phyloP scores from a whole-genome alignment of 345 rosid species.

The Pugionium cornutum region DNA sequence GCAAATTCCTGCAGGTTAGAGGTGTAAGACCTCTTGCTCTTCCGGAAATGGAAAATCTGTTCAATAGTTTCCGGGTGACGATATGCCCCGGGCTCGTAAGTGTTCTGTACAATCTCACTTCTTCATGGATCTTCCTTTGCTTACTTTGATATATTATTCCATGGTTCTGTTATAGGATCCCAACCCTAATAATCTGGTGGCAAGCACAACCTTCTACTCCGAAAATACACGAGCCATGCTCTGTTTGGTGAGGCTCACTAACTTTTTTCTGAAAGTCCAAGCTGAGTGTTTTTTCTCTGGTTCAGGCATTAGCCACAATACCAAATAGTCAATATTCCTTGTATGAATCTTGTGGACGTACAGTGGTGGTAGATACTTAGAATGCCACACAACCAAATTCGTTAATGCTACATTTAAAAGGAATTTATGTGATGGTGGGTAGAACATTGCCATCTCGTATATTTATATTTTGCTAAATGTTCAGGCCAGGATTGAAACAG shows the following conservation, averaged over 20 bases:
- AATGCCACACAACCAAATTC: no score
- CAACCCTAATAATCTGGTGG: slow-evolving; percentile 92
- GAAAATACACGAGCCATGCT: slow-evolving; percentile 82
- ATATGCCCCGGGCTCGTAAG: slow-evolving; percentile 97
- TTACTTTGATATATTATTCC: no score
- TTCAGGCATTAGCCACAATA: slow-evolving; percentile 7
- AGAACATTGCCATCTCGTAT: no score
- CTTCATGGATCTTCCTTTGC: not conserved
- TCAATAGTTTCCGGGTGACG: slow-evolving; percentile 66
- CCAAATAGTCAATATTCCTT: no score
- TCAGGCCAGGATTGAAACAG: slow-evolving; percentile 94
- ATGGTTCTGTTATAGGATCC: slow-evolving; percentile 73
- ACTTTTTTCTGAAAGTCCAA: not conserved
- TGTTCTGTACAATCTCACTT: slow-evolving; percentile 2
- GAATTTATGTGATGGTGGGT: no score
- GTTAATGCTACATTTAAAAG: no score
- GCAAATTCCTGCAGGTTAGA: slow-evolving; percentile 64
- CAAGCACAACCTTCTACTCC: slow-evolving; percentile 91
- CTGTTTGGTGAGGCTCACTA: slow-evolving; percentile 60
- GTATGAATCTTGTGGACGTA: no score
- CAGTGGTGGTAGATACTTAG: no score
- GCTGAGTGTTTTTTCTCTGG: not conserved
- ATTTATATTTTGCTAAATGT: not conserved
- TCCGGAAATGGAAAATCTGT: slow-evolving; percentile 82
- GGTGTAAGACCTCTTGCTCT: slow-evolving; percentile 83